Percentiles rank a stretch among this genome's conserved stretches.
Conservation (phyloP, 148 eudicot species). For the Linanthus parryae region DNA sequence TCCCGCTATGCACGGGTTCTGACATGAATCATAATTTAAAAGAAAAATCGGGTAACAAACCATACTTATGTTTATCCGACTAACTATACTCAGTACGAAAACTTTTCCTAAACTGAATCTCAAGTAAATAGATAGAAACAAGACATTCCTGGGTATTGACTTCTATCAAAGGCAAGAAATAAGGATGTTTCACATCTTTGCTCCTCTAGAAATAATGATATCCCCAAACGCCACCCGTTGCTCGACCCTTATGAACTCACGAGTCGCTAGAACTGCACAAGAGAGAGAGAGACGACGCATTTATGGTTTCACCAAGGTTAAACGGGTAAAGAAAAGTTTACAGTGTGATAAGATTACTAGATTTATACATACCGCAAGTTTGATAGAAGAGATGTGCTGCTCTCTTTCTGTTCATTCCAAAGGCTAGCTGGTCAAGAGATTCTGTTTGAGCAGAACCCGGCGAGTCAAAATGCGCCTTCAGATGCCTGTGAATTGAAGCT, state of each 20-base stretch:
- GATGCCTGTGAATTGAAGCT: slow-evolving; percentile 46
- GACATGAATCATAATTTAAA: no score
- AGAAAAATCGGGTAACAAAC: no score
- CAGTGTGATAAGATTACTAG: not conserved
- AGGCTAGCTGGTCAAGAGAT: slow-evolving; percentile 70
- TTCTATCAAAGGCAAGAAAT: no score
- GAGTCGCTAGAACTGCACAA: slow-evolving; percentile 77
- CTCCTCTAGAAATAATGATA: slow-evolving; percentile 73
- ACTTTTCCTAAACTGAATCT: no score
- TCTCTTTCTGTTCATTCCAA: slow-evolving; percentile 62
- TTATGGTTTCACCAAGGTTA: not conserved
- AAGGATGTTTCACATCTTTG: slow-evolving; percentile 78
- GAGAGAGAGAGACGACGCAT: not conserved
- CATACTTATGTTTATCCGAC: no score
- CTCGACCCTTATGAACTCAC: slow-evolving; percentile 51
- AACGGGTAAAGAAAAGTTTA: not conserved
- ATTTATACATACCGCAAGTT: slow-evolving; percentile 57
- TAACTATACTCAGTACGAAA: no score
- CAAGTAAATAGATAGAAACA: no score
- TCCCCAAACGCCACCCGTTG: slow-evolving; percentile 74
- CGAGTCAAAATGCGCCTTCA: slow-evolving; percentile 81
- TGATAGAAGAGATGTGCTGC: slow-evolving; percentile 91
- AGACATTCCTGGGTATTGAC: no score
- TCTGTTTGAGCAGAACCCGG: slow-evolving; percentile 65
- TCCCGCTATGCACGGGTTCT: no score